These are phyloP conservation scores for Trichophyton mentagrophytes DNA, from an alignment of 2,329 filamentous ascomycete genomes.

Conservation along the genomic window DNA sequence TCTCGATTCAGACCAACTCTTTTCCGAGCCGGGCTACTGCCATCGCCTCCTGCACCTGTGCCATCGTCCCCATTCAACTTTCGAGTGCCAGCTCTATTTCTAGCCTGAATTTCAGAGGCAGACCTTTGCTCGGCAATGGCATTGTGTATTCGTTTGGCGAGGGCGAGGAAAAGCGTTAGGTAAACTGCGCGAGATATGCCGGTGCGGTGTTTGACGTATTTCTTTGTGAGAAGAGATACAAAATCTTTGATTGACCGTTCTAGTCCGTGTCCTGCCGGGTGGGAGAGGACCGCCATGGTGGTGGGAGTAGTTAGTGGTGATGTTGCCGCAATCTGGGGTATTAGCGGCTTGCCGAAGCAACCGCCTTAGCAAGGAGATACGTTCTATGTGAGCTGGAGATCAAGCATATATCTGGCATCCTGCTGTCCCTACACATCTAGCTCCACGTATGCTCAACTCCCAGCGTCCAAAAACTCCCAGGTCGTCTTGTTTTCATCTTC, in stretches of 20 bases:
- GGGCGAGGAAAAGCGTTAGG: constrained; percentile 64
- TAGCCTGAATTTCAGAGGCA: constrained; percentile 56
- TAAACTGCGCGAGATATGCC: constrained; percentile 75
- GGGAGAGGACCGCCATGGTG: constrained; percentile 62
- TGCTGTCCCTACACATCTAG: not conserved
- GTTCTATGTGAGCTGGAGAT: not conserved
- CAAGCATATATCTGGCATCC: not conserved
- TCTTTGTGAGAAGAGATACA: constrained; percentile 52
- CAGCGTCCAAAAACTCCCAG: not conserved
- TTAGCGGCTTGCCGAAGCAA: not conserved
- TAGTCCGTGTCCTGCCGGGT: constrained; percentile 43
- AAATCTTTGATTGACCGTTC: constrained; percentile 54
- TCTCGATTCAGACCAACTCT: constrained; percentile 89
- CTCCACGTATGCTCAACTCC: not conserved
- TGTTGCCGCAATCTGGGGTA: not conserved
- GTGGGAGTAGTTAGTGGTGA: not conserved
- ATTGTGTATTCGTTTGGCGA: constrained; percentile 77
- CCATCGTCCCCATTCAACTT: constrained; percentile 15
- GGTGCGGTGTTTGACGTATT: constrained; percentile 69
- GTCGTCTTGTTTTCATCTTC: not conserved
- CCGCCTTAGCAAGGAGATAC: not conserved
- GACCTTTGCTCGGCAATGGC: constrained; percentile 89
- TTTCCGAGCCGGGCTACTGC: constrained; percentile 40
- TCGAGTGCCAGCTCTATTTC: constrained; percentile 39
- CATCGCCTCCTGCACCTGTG: constrained; percentile 16